Percentiles rank a stretch among this genome's conserved stretches.
phyloP scores from a whole-genome alignment of 2,329 filamentous ascomycete genomes.

The Parastagonospora nodorum region DNA sequence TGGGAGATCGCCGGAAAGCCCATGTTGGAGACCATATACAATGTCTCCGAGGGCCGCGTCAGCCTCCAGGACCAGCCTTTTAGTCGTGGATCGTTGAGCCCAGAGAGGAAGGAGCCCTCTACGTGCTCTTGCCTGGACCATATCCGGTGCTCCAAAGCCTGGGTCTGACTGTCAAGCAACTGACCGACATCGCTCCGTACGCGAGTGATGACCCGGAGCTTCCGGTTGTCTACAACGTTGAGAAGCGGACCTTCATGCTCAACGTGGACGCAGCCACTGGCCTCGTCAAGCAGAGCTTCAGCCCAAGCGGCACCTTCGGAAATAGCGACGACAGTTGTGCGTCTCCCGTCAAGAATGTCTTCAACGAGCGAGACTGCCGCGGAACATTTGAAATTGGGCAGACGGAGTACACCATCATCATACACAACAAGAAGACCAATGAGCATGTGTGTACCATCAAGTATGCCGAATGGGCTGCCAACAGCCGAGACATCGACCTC shows the following conservation, averaged over 20 bases:
- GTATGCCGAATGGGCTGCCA: constrained; percentile 94
- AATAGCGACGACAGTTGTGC: constrained; percentile 74
- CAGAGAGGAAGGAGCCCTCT: constrained; percentile 82
- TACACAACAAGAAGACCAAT: constrained; percentile 75
- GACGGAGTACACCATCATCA: constrained; percentile 87
- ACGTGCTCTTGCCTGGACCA: constrained; percentile 77
- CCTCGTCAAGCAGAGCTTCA: constrained; percentile 81
- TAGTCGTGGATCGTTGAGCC: constrained; percentile 96
- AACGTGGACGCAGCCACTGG: constrained; percentile 88
- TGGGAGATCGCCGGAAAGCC: constrained; percentile 88
- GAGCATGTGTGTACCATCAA: constrained; percentile 84
- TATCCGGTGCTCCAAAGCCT: constrained; percentile 66
- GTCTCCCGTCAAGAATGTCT: constrained; percentile 59
- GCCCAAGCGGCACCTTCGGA: constrained; percentile 71
- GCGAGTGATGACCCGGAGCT: constrained; percentile 67
- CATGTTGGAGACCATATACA: constrained; percentile 88
- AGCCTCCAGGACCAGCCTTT: constrained; percentile 73
- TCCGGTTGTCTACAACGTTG: constrained; percentile 84
- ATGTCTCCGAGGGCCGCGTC: constrained; percentile 52
- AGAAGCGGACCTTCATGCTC: constrained; percentile 88
- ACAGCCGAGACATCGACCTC: constrained; percentile 87
- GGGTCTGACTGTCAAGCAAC: constrained; percentile 77
- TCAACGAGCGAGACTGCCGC: constrained; percentile 71
- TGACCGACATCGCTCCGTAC: constrained; percentile 84
- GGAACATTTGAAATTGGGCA: constrained; percentile 79